phyloP scores from a whole-genome alignment of 2,329 filamentous ascomycete species.

The Trichothecium roseum region DNA sequence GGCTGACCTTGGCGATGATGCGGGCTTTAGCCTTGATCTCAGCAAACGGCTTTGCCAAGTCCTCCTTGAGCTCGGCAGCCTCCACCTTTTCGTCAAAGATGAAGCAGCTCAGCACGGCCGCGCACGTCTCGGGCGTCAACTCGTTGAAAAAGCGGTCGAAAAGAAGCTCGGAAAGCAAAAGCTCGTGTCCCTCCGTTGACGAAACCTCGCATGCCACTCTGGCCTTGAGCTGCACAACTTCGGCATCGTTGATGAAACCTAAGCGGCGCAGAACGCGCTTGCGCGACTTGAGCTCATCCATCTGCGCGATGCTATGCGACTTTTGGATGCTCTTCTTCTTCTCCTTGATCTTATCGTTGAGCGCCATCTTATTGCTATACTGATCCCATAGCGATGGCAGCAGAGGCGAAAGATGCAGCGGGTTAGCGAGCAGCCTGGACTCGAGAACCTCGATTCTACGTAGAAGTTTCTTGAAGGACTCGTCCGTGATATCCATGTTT shows the following conservation, averaged over 20 bases:
- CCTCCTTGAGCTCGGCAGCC: conserved; percentile 66
- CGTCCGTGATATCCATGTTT: conserved; percentile 90
- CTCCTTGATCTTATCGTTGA: conserved; percentile 71
- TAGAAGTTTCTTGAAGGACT: conserved; percentile 85
- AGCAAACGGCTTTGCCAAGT: conserved; percentile 74
- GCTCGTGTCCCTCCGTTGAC: conserved; percentile 79
- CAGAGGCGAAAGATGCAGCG: conserved; percentile 80
- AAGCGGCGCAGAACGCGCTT: conserved; percentile 91
- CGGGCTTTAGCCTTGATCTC: conserved; percentile 82
- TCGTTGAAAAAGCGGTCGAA: conserved; percentile 99
- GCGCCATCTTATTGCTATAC: conserved; percentile 69
- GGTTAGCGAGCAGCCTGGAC: conserved; percentile 77
- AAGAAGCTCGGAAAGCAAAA: conserved; percentile 83
- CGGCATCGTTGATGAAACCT: conserved; percentile 89
- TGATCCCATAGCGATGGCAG: conserved; percentile 78
- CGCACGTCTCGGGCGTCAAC: conserved; percentile 75
- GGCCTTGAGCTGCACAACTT: conserved; percentile 94
- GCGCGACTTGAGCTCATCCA: conserved; percentile 91
- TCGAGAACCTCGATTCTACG: conserved; percentile 96
- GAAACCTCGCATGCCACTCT: conserved; percentile 97
- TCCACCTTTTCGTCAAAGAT: conserved; percentile 96
- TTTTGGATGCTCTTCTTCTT: conserved; percentile 79
- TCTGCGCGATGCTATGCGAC: conserved; percentile 79
- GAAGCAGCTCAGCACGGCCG: conserved; percentile 81
- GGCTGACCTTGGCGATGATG: conserved; percentile 83